A percentile compares a stretch with the other conserved stretches of the same genome.
These are phyloP conservation scores for Vaccinium corymbosum DNA, from an alignment of 148 eudicot species.

Conservation along the genomic window DNA sequence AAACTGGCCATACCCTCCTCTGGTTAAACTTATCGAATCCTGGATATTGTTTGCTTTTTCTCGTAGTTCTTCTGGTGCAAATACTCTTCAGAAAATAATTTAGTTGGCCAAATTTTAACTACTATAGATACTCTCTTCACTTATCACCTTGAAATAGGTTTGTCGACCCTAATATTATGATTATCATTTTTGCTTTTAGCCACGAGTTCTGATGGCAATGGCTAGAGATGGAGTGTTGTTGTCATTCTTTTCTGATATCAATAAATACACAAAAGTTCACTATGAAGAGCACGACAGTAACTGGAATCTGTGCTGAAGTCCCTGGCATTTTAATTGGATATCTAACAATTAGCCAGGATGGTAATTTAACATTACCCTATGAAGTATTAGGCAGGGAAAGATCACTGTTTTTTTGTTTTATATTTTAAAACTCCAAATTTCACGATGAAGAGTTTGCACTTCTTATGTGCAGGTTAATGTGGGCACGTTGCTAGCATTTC, in stretches of 20 bases:
- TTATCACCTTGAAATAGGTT: background rate
- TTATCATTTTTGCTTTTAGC: slow-evolving; percentile 37
- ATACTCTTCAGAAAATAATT: no score
- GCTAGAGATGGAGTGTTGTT: slow-evolving; percentile 95
- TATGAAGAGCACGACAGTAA: slow-evolving; percentile 71
- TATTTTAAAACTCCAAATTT: background rate
- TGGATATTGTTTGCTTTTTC: no score
- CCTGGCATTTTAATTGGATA: slow-evolving; percentile 82
- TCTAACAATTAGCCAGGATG: slow-evolving; percentile 91
- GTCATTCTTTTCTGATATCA: slow-evolving; percentile 81
- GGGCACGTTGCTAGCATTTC: slow-evolving; percentile 62
- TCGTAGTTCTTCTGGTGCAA: no score
- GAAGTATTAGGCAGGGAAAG: background rate
- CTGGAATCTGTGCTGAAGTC: slow-evolving; percentile 67
- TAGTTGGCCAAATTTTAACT: no score
- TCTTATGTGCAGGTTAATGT: slow-evolving; percentile 53
- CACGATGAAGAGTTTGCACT: background rate
- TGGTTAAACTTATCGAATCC: no score
- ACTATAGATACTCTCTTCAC: background rate
- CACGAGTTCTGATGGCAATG: slow-evolving; percentile 96
- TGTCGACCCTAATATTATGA: background rate
- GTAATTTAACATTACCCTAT: slow-evolving; percentile 29
- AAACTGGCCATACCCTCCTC: no score
- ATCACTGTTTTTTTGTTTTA: background rate
- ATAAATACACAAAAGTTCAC: slow-evolving; percentile 72